phyloP scores from a whole-genome alignment of 257 asterid genomes.

The Solanum infundibuliforme region DNA sequence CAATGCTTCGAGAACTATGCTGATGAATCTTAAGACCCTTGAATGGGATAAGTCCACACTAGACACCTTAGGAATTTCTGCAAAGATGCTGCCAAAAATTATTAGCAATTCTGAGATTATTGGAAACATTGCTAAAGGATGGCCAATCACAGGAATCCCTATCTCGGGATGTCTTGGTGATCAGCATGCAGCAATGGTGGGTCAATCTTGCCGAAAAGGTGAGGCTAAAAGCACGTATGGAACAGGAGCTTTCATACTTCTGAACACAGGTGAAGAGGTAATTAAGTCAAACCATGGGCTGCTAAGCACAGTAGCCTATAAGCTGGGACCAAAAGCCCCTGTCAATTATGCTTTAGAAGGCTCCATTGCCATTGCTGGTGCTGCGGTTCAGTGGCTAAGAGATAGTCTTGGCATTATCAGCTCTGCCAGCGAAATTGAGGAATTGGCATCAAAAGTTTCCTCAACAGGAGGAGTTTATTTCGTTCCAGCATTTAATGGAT shows the following conservation, averaged over 20 bases:
- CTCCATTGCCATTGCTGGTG: constrained; percentile 95
- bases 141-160: constrained; percentile 75
- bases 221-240: constrained; percentile 96
- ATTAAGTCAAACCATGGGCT: constrained; percentile 65
- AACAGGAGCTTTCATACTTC: constrained; percentile 84
- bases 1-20: constrained; percentile 89
- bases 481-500: constrained; percentile 90
- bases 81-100: constrained; percentile 53
- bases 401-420: constrained; percentile 82
- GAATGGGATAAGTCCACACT: constrained; percentile 63
- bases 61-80: constrained; percentile 39
- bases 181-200: constrained; percentile 95
- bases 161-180: constrained; percentile 92
- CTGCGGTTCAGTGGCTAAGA: constrained; percentile 97
- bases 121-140: constrained; percentile 56
- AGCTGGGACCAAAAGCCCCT: constrained; percentile 80
- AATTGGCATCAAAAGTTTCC: constrained; percentile 61
- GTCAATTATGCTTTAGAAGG: constrained; percentile 89
- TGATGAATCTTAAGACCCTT: constrained; percentile 80
- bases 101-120: constrained; percentile 69
- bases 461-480: constrained; percentile 82
- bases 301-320: constrained; percentile 70
- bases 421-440: constrained; percentile 81
- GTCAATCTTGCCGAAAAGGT: constrained; percentile 79
- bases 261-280: constrained; percentile 65